Base-by-base conservation (phyloP, 2,329 filamentous ascomycete genomes). In the Neonectria ditissima region DNA sequence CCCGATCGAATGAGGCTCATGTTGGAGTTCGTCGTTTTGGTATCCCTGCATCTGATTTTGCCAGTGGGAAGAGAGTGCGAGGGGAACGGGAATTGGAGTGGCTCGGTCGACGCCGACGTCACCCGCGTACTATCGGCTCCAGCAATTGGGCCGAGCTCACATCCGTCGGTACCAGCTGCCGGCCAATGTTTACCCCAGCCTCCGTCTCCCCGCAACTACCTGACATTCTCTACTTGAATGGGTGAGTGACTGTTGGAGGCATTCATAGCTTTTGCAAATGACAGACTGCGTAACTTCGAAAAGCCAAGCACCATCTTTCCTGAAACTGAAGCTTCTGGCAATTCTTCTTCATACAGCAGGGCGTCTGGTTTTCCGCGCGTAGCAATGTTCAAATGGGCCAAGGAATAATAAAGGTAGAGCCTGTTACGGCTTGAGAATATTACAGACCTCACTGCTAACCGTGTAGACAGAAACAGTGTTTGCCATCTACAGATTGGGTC, bases 1-100 rank as follows among this genome's bases (percentile, higher is more conserved):
- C 73, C 75, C 39, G 78, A 74, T 37, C 80, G 78, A 58, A 80
- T 67, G 24, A 78, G 57, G 65, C 73, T 73, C 78, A 82, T 82
- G 16, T 34, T 70, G 45, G 50, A 34, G 28, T 13, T 62, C 50
- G 14, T 47, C 55, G 22, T 48, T 51, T 51, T 43, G 48, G 22
- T 9, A 18, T 54, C 20, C 26, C 10, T 50, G 62, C 55, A 16
- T 34, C 53, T 44, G 32, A 37, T 34, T 28, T 48, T 41, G 45
- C 65, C 57, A 59, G 62, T 60, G 59, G 61, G 43, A 41, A 41
- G 55, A 63, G 37, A 58, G 54, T 55, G 54, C 48, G 58, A 37
- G 65, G 59, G 47, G 62, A 51, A 52, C 44, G 54, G 32, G 32
- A 30, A 52, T 52, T 62, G 57, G 34, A n/a, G 34, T 37, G 34